Conservation (phyloP, 176 grass and related monocot genomes). For the Carex littledalei region DNA sequence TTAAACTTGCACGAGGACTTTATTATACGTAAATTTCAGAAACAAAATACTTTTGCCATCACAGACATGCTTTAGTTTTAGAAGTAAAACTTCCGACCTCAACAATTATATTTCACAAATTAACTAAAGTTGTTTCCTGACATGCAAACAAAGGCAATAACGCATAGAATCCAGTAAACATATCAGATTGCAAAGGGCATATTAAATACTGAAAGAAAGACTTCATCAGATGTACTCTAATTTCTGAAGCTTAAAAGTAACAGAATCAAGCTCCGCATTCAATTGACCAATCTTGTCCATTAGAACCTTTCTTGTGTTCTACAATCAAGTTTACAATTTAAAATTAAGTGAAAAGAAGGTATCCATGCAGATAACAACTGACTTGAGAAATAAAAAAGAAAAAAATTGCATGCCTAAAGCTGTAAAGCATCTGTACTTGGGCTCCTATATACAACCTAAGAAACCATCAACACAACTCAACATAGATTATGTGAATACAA, state of each 20-base stretch:
- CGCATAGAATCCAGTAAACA: neutral
- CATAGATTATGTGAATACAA: slow-evolving; percentile 1
- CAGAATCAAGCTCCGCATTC: slow-evolving; percentile 17
- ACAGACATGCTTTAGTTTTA: slow-evolving; percentile 4
- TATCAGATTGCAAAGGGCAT: neutral
- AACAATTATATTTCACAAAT: slow-evolving; percentile 1
- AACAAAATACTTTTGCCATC: neutral
- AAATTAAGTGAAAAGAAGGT: too few relatives aligned
- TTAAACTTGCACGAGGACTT: too few relatives aligned
- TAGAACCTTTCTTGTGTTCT: slow-evolving; percentile 24
- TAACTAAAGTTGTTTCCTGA: neutral
- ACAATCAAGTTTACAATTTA: neutral
- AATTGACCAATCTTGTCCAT: slow-evolving; percentile 20
- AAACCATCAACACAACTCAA: neutral
- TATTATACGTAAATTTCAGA: neutral
- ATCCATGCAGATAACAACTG: too few relatives aligned
- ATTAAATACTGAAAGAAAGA: neutral
- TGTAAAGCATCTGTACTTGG: neutral
- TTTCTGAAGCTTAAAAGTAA: slow-evolving; percentile 16
- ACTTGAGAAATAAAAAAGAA: neutral
- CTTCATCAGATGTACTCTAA: slow-evolving; percentile 14
- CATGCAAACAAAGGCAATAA: neutral
- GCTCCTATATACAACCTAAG: neutral
- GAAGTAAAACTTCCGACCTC: neutral
- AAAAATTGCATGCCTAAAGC: neutral